Base-by-base conservation (phyloP, 1,284 basidiomycete species). In the Marasmius sp. region DNA sequence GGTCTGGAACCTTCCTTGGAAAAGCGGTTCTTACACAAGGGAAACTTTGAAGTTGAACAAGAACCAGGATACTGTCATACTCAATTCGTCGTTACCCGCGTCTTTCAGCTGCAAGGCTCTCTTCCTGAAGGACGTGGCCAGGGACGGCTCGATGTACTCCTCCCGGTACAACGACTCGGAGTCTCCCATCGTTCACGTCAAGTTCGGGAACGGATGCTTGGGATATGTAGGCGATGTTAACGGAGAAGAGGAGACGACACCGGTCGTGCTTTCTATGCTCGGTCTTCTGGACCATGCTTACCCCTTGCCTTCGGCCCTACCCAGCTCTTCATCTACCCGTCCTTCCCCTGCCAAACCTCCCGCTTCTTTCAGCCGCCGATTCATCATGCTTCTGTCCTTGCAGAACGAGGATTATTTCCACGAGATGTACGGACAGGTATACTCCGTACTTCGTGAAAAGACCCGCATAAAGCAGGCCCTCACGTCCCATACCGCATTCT, bases 141-240 rank as follows among this genome's bases (percentile, higher is more conserved):
- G 58, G 8, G 61, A 61, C 27, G 68, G 74, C 59, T 10, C 48
- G 4, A 39, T 59, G 12, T 59, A 59, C 37, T 50, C 16, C 18
- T 39, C 27, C 11, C 16, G 16, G 48, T 37, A 27, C 27, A 27
- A 27, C 27, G 27, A 27, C 27, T 27, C 27, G 27, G 27, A 27
- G 27, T 27, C 27, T 27, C 68, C 74, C 39, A 66, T 70, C 57
- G 66, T 70, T 20, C 68, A 68, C 20, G 63, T 66, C 12, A 63
- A 55, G 20, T 36, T 71, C 37, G 70, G 70, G 14, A 67, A 68
- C 14, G 73, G 74, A 45, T 56, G 66, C 18, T 34, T 75, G 39
- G 72, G 74, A 14, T 77, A 75, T 55, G 70, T 75, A 36, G 75
- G 73, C 1, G 72, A 74, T 60, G 70, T 73, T 37, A 71, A 71